These are phyloP conservation scores for Dictyostelium firmibasis DNA, from an alignment of 78 protist genomes.

Conservation along the genomic window DNA sequence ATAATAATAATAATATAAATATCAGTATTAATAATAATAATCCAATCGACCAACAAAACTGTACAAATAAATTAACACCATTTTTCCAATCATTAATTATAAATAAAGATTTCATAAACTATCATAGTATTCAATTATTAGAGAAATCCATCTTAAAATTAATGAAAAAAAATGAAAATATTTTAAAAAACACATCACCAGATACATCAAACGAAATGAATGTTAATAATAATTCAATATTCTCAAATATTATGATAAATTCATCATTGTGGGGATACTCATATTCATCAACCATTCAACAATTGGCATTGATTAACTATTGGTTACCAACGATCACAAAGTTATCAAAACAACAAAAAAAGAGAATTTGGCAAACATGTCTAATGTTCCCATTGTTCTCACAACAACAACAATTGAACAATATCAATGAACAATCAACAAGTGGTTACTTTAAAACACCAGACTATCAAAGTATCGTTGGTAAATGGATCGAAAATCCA, in stretches of 20 bases:
- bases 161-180: not conserved
- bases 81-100: not conserved
- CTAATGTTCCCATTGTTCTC: not conserved
- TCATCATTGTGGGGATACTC: slow-evolving; percentile 34
- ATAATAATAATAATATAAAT: too few relatives aligned
- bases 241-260: slow-evolving; percentile 10
- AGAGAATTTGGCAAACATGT: slow-evolving; percentile 47
- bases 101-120: not conserved
- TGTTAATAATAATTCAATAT: not conserved
- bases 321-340: slow-evolving; percentile 42
- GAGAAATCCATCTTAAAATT: not conserved
- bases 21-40: too few relatives aligned
- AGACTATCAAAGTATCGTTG: slow-evolving; percentile 17
- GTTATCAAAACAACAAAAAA: slow-evolving; percentile 3
- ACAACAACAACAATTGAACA: slow-evolving; percentile 4
- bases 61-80: not conserved
- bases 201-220: not conserved
- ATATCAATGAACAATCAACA: not conserved
- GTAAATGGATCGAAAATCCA: slow-evolving; percentile 32
- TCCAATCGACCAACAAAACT: not conserved
- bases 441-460: not conserved
- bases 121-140: slow-evolving; percentile 7
- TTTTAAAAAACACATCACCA: slow-evolving; percentile 21
- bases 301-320: not conserved
- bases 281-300: slow-evolving; percentile 33